Evolutionary conservation across 495 filamentous ascomycete species (phyloP), one percentile per base, ranked within the genome.

Genomic region (Baudoinia panamericana): DNA sequence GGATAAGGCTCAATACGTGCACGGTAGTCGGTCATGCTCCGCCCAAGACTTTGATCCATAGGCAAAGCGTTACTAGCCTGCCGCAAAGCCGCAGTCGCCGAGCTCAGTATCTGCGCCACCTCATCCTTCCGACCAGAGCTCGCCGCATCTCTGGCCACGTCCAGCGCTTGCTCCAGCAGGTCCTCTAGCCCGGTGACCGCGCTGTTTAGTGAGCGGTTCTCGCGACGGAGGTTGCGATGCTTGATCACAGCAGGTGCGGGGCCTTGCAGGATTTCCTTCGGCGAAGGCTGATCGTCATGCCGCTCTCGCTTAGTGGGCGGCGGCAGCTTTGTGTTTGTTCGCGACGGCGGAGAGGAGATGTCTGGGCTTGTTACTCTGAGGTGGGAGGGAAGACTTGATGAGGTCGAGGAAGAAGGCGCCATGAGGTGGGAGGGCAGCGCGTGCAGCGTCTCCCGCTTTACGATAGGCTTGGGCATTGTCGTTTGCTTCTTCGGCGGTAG

Each of bases 41-140:
- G 10, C 24, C 7, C 9, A 1, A 33, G 39, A 3, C 18, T 9
- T 2, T 21, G 16, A 2, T 30, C 36, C n/a, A 43, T 28, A 4
- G 32, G 22, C 9, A 45, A 17, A 2, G 34, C 36, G 3, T 21
- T 40, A 16, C 44, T 54, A 10, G 54, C 45, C 43, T 38, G 43
- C n/a, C 42, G 40, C 9, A 59, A 30, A 1, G 54, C 50, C 15
- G 46, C 37, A 2, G 51, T 47, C 1, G 56, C 58, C 28, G 43
- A 50, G 36, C 56, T 46, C 15, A 62, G 54, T 10, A 62, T 57
- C 15, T 51, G 31, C n/a, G 50, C 43, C 1, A 57, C 52, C 30
- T 60, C 57, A 7, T 53, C 44, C 4, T 42, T 24, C 13, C 48
- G 40, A 11, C 47, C 40, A 25, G 32, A 41, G 23, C 56, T 32